phyloP scores from a whole-genome alignment of 352 stramenopile genomes.

The Globisporangium radiosum region DNA sequence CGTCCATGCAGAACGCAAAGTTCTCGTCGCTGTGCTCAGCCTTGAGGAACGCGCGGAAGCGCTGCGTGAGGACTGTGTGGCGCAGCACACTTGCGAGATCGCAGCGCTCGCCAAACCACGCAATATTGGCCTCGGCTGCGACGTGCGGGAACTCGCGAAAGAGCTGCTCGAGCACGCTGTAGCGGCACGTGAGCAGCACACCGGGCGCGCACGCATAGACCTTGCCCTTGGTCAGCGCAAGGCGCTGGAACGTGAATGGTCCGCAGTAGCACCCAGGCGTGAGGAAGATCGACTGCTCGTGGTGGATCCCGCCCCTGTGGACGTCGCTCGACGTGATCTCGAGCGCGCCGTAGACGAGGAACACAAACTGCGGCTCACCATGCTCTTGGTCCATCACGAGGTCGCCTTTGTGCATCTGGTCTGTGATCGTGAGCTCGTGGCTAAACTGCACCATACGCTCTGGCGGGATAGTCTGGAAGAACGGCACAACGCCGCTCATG shows the following conservation, averaged over 20 bases:
- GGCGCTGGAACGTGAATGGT: constrained; percentile 62
- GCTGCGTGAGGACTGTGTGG: constrained; percentile 48
- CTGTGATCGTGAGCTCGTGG: constrained; percentile 55
- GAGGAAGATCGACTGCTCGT: constrained; percentile 48
- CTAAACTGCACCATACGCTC: constrained; percentile 51
- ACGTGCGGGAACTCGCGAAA: constrained; percentile 53
- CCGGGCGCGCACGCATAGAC: constrained; percentile 40
- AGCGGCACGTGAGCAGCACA: constrained; percentile 51
- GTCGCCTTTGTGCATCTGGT: constrained; percentile 55
- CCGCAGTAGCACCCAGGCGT: constrained; percentile 67
- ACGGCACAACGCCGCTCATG: constrained; percentile 66
- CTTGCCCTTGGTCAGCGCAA: constrained; percentile 41
- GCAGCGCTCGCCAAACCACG: constrained; percentile 64
- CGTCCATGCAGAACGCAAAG: constrained; percentile 63
- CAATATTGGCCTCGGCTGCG: constrained; percentile 61
- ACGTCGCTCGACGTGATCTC: constrained; percentile 48
- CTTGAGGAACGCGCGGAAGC: constrained; percentile 59
- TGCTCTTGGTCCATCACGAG: constrained; percentile 41
- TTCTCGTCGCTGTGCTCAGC: constrained; percentile 79
- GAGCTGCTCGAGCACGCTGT: constrained; percentile 33
- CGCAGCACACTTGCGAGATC: constrained; percentile 57
- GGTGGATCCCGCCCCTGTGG: constrained; percentile 17
- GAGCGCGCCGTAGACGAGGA: constrained; percentile 64
- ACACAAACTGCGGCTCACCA: constrained; percentile 34
- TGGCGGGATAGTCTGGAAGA: constrained; percentile 48